Conservation (phyloP, 164 flowering plant genomes). For the Malania oleifera region DNA sequence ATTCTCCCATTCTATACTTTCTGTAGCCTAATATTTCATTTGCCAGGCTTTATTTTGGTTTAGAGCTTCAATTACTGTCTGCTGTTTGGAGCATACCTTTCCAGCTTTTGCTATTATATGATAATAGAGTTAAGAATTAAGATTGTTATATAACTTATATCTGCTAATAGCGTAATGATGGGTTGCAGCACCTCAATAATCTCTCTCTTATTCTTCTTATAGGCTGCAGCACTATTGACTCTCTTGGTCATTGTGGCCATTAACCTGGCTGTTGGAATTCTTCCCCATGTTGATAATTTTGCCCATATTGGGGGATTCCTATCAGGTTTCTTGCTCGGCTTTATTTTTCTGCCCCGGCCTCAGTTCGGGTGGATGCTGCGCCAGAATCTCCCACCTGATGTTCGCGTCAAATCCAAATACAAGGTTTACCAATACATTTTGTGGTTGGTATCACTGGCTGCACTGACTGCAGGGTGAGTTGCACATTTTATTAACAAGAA, state of each 20-base stretch:
- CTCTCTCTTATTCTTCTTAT: background rate
- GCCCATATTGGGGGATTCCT: constrained; percentile 89
- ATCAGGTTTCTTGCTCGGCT: constrained; percentile 77
- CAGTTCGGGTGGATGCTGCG: constrained; percentile 71
- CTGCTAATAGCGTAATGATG: too few relatives aligned
- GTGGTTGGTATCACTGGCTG: constrained; percentile 44
- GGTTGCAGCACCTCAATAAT: too few relatives aligned
- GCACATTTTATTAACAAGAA: background rate
- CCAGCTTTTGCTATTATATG: too few relatives aligned
- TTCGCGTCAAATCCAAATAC: constrained; percentile 49
- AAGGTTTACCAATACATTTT: constrained; percentile 60
- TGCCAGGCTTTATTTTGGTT: too few relatives aligned
- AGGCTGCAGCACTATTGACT: constrained; percentile 75
- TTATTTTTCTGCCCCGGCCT: constrained; percentile 67
- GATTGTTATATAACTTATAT: too few relatives aligned
- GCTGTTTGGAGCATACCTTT: background rate
- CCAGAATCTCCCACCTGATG: constrained; percentile 33
- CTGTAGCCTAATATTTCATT: too few relatives aligned
- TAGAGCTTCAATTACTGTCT: too few relatives aligned
- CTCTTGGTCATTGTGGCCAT: constrained; percentile 54
- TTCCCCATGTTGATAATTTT: constrained; percentile 78
- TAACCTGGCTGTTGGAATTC: constrained; percentile 74
- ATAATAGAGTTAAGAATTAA: too few relatives aligned
- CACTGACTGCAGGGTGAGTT: constrained; percentile 65
- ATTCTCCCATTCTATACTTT: background rate